Evolutionary conservation across 192 early-diverging fungal genomes (phyloP).

Genomic region (Linnemannia zychae): DNA sequence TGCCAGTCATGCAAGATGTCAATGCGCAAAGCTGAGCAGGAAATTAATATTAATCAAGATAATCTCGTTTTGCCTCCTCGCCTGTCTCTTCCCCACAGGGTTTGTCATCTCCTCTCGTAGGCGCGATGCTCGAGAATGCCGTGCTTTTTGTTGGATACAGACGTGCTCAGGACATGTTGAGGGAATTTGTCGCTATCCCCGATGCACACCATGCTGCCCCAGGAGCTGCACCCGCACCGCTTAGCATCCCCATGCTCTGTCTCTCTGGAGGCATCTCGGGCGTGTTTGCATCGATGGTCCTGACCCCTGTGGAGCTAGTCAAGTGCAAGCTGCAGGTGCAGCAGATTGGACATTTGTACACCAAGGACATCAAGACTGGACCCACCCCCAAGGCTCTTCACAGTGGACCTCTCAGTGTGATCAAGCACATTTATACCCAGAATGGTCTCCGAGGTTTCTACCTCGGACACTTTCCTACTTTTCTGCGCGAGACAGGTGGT

Average conservation of each 20-base stretch:
- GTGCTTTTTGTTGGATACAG: constrained; percentile 91
- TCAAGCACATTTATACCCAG: constrained; percentile 57
- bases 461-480: constrained; percentile 84
- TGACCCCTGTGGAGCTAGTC: constrained; percentile 96
- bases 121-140: constrained; percentile 96
- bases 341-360: constrained; percentile 60
- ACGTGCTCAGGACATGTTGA: constrained; percentile 82
- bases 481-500: constrained; percentile 92
- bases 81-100: constrained; percentile 68
- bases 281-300: constrained; percentile 85
- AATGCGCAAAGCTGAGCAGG: background rate
- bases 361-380: constrained; percentile 28
- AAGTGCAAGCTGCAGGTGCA: constrained; percentile 98
- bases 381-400: constrained; percentile 33
- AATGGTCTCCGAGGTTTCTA: constrained; percentile 77
- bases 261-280: constrained; percentile 90
- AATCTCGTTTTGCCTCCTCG: background rate
- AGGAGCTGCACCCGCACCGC: constrained; percentile 52
- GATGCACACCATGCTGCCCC: constrained; percentile 20
- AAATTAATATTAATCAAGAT: background rate
- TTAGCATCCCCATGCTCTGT: constrained; percentile 78
- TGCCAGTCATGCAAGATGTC: background rate
- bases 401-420: constrained; percentile 64
- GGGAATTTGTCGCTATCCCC: constrained; percentile 55
- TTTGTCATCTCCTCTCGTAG: constrained; percentile 90